Percentiles rank a stretch among this genome's conserved stretches.
phyloP scores from a whole-genome alignment of 108 stramenopile species.

The Cylindrotheca fusiformis region DNA sequence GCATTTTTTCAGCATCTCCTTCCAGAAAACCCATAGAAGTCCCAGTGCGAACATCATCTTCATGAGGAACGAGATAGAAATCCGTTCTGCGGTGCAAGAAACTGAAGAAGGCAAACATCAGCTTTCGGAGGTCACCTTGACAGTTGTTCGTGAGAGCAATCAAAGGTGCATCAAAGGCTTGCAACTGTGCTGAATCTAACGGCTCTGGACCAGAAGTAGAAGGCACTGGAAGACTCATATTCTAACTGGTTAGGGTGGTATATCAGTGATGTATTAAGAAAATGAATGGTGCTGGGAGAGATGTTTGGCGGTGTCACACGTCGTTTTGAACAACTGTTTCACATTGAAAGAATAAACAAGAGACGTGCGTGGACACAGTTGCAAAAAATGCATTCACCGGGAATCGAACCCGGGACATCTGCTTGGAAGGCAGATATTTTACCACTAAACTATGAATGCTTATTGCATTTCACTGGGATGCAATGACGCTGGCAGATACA shows the following conservation, averaged over 20 bases:
- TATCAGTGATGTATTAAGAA: too few relatives aligned
- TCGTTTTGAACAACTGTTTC: too few relatives aligned
- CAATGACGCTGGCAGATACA: neutral
- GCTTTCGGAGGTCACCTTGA: constrained; percentile 66
- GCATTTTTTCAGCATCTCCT: constrained; percentile 83
- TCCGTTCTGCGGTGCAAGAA: constrained; percentile 87
- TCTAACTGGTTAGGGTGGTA: too few relatives aligned
- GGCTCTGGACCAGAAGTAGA: constrained; percentile 20
- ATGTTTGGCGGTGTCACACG: neutral
- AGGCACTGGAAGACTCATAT: constrained; percentile 51
- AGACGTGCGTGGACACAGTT: too few relatives aligned
- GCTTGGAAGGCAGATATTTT: constrained; percentile 93
- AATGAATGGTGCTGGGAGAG: neutral
- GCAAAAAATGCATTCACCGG: constrained; percentile 63
- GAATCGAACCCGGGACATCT: constrained; percentile 93
- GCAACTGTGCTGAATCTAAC: constrained; percentile 21
- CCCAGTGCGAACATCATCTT: constrained; percentile 47
- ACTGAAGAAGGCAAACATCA: constrained; percentile 75
- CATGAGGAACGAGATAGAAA: constrained; percentile 76
- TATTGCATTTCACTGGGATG: neutral
- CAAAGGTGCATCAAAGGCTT: constrained; percentile 62
- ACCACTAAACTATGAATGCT: constrained; percentile 85
- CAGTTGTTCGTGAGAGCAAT: constrained; percentile 70
- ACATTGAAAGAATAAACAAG: too few relatives aligned
- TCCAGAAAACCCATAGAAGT: constrained; percentile 69